These are phyloP conservation scores for Ophiostoma himal-ulmi DNA, from an alignment of 2,329 filamentous ascomycete species.

Conservation along the genomic window DNA sequence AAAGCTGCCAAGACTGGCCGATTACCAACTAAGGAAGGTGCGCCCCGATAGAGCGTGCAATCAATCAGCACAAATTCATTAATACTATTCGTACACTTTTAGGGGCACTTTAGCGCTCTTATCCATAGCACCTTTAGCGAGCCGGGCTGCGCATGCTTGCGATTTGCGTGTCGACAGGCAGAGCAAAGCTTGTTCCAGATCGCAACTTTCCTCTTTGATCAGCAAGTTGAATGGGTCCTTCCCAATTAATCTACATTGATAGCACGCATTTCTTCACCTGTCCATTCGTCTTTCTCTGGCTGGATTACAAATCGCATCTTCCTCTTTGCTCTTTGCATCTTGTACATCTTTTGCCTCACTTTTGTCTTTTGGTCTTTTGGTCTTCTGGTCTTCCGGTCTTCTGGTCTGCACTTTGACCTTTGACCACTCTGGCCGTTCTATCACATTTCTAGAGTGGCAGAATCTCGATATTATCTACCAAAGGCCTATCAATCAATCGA, in stretches of 20 bases:
- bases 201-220: conserved; percentile 1
- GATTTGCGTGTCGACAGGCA: neutral
- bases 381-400: neutral
- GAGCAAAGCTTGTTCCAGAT: neutral
- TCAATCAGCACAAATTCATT: neutral
- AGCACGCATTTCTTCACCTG: conserved; percentile 3
- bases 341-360: neutral
- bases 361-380: neutral
- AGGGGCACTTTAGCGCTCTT: neutral
- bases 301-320: neutral
- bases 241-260: neutral
- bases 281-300: neutral
- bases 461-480: neutral
- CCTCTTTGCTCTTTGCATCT: neutral
- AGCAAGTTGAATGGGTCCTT: neutral
- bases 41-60: neutral
- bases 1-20: neutral
- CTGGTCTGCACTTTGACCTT: neutral
- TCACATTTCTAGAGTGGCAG: neutral
- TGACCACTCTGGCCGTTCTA: neutral
- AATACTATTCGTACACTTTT: neutral
- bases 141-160: conserved; percentile 6
- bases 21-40: neutral
- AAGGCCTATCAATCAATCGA: neutral
- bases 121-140: neutral